Conservation (phyloP, 352 stramenopile species). For the Blastocystis sp. region DNA sequence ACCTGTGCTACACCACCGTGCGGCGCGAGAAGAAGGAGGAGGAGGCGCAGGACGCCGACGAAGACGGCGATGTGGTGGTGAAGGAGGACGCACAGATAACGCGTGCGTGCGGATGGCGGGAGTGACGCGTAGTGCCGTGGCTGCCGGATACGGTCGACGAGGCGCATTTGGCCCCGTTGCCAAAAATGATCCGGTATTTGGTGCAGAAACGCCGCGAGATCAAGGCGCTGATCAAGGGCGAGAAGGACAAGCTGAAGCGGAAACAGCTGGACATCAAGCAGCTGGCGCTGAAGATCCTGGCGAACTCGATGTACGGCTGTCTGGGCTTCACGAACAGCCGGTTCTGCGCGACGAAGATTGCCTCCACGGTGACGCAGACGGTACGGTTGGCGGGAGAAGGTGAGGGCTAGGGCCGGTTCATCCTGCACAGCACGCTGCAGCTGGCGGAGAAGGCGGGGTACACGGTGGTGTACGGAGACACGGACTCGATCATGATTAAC, state of each 20-base stretch:
- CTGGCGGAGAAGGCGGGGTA: conserved; percentile 92
- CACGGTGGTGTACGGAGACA: conserved; percentile 98
- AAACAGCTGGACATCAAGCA: conserved; percentile 95
- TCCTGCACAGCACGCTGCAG: conserved; percentile 93
- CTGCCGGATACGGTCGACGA: conserved; percentile 43
- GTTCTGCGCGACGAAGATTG: conserved; percentile 97
- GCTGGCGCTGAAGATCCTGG: conserved; percentile 97
- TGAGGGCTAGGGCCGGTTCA: conserved; percentile 87
- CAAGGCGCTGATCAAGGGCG: conserved; percentile 92
- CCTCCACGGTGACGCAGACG: conserved; percentile 91
- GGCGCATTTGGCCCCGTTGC: conserved; percentile 60
- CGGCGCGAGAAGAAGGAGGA: conserved; percentile 76
- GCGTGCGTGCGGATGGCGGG: neutral
- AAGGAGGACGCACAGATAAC: conserved; percentile 75
- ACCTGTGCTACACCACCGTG: conserved; percentile 99
- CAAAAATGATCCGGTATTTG: conserved; percentile 74
- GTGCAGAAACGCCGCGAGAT: conserved; percentile 93
- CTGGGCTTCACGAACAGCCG: conserved; percentile 95
- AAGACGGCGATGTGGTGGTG: conserved; percentile 76
- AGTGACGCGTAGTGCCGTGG: conserved; percentile 18
- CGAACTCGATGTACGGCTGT: conserved; percentile 99
- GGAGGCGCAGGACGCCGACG: conserved; percentile 74
- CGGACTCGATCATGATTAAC: conserved; percentile 99
- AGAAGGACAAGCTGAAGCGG: conserved; percentile 83
- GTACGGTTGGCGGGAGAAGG: neutral